Conservation (phyloP, 2,329 filamentous ascomycete genomes). For the Trichoderma pleuroti region DNA sequence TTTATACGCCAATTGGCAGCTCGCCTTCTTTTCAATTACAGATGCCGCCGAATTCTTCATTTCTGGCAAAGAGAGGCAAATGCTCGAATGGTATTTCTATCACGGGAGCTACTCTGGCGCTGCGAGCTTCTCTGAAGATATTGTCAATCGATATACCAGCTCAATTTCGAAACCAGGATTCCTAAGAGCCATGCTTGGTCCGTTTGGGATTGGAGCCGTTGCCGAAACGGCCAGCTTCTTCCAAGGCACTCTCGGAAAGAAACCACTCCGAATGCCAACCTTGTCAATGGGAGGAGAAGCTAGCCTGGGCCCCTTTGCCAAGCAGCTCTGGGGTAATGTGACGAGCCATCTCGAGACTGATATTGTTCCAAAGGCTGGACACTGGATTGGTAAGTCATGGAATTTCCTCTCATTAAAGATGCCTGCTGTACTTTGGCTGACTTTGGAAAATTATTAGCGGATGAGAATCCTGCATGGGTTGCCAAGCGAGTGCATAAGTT, state of each 20-base stretch:
- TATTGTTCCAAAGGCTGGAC: neutral
- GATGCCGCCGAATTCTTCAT: slow-evolving; percentile 47
- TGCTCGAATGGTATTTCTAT: slow-evolving; percentile 46
- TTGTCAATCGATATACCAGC: slow-evolving; percentile 37
- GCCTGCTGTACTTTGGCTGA: neutral
- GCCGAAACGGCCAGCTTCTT: slow-evolving; percentile 37
- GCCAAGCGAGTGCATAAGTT: neutral
- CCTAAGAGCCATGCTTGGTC: slow-evolving; percentile 37
- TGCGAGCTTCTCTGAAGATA: slow-evolving; percentile 36
- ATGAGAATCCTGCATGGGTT: neutral
- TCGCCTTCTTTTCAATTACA: slow-evolving; percentile 45
- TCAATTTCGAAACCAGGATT: slow-evolving; percentile 44
- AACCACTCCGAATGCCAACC: slow-evolving; percentile 20
- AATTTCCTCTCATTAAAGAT: too few species aligned
- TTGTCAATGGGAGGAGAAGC: slow-evolving; percentile 30
- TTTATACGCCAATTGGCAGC: slow-evolving; percentile 40
- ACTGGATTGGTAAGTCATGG: neutral
- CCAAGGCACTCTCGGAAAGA: slow-evolving; percentile 26
- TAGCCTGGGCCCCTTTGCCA: slow-evolving; percentile 23
- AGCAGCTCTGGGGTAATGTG: neutral
- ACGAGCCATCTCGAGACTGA: neutral
- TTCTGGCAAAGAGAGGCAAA: slow-evolving; percentile 38
- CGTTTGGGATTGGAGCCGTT: slow-evolving; percentile 33
- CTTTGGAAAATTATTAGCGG: neutral
- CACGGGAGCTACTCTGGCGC: slow-evolving; percentile 42